Evolutionary conservation across 345 rosid species (phyloP), one percentile per base, ranked within the genome.

Genomic region (Reutealis trisperma): DNA sequence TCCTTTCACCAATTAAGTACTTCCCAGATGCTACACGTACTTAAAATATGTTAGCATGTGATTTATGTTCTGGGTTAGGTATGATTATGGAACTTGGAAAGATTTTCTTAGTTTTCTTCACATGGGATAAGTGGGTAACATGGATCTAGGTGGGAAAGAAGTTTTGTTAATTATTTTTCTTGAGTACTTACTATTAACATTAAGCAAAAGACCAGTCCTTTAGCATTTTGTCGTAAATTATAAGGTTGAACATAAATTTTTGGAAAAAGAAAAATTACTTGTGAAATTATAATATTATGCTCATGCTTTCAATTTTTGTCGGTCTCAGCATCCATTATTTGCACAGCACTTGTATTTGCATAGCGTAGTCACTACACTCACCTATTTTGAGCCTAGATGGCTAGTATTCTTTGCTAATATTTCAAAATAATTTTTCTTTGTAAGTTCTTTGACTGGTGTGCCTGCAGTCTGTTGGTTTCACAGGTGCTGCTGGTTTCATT

Each of bases 401-500:
- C 47, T 37, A 7, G 25, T 37, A 9, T 57, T 27, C 15, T 1
- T 25, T 27, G n/a, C 13, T 52, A 13, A 22, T 5, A 21, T 64
- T 41, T 37, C 10, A 11, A 22, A 67, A 6, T 41, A 27, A 10
- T 73, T 27, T 49, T 44, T 15, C 21, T 65, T 54, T 21, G 0
- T 54, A 10, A 8, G 16, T 72, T n/a, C 78, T 67, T 73, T 77
- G n/a, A 70, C 71, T 65, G 18, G 78, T 57, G 54, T 82, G 21
- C 72, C 64, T 84, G 79, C 87, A 96, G 98, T 96, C 99, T 86
- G 98, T 96, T 80, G 97, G 95, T 80, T 96, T 92, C 83, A 89
- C 98, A 55, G 99, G 98, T 78, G 91, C 95, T 71, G 85, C 88
- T 82, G 95, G 85, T 49, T 93, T 96, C 83, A 80, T 92, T 76